Conservation (phyloP, 2,329 filamentous ascomycete genomes). For the Cucurbitaria berberidis region DNA sequence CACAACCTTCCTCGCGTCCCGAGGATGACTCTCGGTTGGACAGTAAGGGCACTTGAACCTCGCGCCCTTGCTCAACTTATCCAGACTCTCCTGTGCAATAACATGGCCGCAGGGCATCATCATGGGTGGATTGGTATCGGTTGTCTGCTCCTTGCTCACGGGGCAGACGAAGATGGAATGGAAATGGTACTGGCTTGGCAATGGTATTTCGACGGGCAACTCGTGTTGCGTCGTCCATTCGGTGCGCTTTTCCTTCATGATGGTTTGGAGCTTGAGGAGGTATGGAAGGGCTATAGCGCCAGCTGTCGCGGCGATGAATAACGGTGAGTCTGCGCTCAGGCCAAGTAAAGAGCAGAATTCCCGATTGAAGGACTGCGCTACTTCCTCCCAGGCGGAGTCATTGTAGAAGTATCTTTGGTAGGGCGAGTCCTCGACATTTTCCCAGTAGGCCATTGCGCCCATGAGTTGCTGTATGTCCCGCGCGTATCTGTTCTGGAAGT, state of each 20-base stretch:
- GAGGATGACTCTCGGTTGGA: slow-evolving; percentile 78
- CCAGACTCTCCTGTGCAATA: slow-evolving; percentile 82
- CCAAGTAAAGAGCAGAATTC: slow-evolving; percentile 94
- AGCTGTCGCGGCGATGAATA: slow-evolving; percentile 91
- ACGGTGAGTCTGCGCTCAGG: slow-evolving; percentile 86
- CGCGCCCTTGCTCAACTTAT: slow-evolving; percentile 76
- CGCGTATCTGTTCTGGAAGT: slow-evolving; percentile 76
- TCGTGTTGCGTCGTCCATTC: slow-evolving; percentile 95
- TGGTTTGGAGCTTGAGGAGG: slow-evolving; percentile 83
- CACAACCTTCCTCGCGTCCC: slow-evolving; percentile 65
- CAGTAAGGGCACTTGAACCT: slow-evolving; percentile 98
- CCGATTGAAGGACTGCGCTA: slow-evolving; percentile 84
- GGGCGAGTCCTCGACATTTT: slow-evolving; percentile 77
- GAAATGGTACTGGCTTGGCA: slow-evolving; percentile 72
- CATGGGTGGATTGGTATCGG: slow-evolving; percentile 91
- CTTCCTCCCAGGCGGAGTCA: slow-evolving; percentile 77
- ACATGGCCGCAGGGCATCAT: slow-evolving; percentile 97
- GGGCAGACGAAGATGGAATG: slow-evolving; percentile 98
- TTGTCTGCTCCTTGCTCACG: slow-evolving; percentile 95
- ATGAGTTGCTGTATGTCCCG: slow-evolving; percentile 81
- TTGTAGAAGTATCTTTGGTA: slow-evolving; percentile 82
- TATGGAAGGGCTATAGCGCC: slow-evolving; percentile 90
- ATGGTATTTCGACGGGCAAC: slow-evolving; percentile 76
- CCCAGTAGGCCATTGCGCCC: slow-evolving; percentile 78
- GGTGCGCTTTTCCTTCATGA: slow-evolving; percentile 86